phyloP scores from a whole-genome alignment of 768 basidiomycete species.

The Nidularia sp. region DNA sequence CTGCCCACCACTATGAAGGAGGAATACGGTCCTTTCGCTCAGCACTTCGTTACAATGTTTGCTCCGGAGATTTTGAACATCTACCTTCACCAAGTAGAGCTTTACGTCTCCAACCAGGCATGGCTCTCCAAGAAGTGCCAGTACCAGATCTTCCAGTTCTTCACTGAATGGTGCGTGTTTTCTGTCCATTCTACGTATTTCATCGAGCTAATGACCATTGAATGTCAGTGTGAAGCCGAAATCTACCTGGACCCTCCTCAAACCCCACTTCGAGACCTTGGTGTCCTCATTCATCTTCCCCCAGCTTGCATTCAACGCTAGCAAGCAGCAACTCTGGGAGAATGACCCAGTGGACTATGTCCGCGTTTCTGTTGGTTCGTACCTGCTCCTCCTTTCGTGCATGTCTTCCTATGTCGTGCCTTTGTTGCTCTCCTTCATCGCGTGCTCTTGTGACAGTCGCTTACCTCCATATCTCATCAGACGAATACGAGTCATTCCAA shows the following conservation, averaged over 20 bases:
- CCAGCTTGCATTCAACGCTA: slow-evolving; percentile 72
- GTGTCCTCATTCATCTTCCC: slow-evolving; percentile 85
- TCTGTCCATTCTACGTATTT: neutral
- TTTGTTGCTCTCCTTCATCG: neutral
- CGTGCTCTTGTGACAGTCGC: neutral
- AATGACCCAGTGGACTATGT: slow-evolving; percentile 83
- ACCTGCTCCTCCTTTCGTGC: neutral
- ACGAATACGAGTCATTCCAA: slow-evolving; percentile 77
- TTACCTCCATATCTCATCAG: slow-evolving; percentile 26
- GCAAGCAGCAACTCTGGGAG: slow-evolving; percentile 69
- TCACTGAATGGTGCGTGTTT: slow-evolving; percentile 74
- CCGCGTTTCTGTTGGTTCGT: slow-evolving; percentile 66
- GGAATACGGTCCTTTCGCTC: slow-evolving; percentile 67
- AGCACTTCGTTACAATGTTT: slow-evolving; percentile 72
- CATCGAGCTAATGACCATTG: neutral
- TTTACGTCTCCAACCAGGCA: slow-evolving; percentile 66
- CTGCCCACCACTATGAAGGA: slow-evolving; percentile 68
- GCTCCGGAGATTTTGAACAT: slow-evolving; percentile 86
- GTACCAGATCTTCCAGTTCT: slow-evolving; percentile 80
- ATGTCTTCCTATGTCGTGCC: neutral
- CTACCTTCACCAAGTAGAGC: slow-evolving; percentile 68
- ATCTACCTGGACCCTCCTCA: slow-evolving; percentile 84
- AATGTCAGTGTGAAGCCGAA: slow-evolving; percentile 79
- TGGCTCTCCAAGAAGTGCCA: slow-evolving; percentile 85
- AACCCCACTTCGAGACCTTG: slow-evolving; percentile 77